Evolutionary conservation across 2,329 filamentous ascomycete species (phyloP), one percentile per base, ranked within the genome.

Genomic region (Fusarium sororula): DNA sequence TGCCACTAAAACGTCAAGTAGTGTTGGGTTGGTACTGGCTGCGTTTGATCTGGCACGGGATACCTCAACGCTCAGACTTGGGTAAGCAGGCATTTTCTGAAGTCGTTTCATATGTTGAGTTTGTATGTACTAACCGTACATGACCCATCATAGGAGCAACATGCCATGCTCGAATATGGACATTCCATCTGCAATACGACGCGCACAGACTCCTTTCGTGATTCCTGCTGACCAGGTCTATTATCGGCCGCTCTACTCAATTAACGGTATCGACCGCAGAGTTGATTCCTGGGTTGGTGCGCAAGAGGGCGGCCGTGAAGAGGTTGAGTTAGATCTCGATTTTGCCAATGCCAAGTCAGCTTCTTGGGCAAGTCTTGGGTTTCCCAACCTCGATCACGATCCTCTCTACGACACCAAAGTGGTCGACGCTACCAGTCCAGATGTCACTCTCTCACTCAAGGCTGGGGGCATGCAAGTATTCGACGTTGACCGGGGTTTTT

Each of bases 61-160:
- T 28, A 39, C 11, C 35, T 28, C 24, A 22, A n/a, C 24, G 2
- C 51, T 39, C 10, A n/a, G 51, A 18, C 20, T 55, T 9, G 51
- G 51, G 51, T 41, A 54, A 54, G 30, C 8, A 10, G 28, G 2
- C 7, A 0, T 4, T 10, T 24, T 0, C 1, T 24, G 0, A 18
- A 10, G 15, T 3, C 7, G 28, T 7, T 32, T 5, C 28, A 30
- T 28, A 28, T 28, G 28, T 28, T 28, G 28, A 28, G 28, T 28
- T 28, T 28, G 28, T 8, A 28, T 28, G 28, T 28, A 32, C 47
- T 32, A 18, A 50, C 22, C 28, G 3, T 14, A 3, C 10, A 22
- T 13, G 14, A 4, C 20, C 1, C 35, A 28, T 28, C 28, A 28
- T 28, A 55, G 51, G 14, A 55, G 51, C 24, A 55, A 55, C 24